Evolutionary conservation across 768 basidiomycete genomes (phyloP).

Genomic region (Suillus subalutaceus): DNA sequence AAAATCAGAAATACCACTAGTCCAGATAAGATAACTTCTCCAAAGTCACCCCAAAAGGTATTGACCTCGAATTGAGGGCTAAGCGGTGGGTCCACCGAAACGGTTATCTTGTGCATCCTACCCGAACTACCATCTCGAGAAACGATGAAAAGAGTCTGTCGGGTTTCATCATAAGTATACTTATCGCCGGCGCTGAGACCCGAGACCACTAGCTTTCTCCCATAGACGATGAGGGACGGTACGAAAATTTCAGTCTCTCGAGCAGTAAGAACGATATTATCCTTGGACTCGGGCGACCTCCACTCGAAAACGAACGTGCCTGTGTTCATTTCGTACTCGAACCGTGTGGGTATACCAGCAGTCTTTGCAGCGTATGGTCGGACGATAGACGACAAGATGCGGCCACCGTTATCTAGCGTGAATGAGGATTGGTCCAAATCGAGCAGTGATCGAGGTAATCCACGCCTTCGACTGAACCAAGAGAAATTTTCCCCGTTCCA

Average conservation of each 20-base stretch:
- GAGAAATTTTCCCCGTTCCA: slow-evolving; percentile 99
- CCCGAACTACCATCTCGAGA: slow-evolving; percentile 45
- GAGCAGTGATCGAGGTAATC: slow-evolving; percentile 55
- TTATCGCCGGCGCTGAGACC: slow-evolving; percentile 55
- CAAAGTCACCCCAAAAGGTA: slow-evolving; percentile 66
- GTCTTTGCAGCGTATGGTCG: slow-evolving; percentile 92
- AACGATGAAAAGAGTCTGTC: slow-evolving; percentile 78
- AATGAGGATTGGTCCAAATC: slow-evolving; percentile 61
- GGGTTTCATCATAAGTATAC: slow-evolving; percentile 60
- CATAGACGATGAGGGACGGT: slow-evolving; percentile 62
- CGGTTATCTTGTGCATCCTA: slow-evolving; percentile 49
- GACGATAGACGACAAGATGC: slow-evolving; percentile 78
- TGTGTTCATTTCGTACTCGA: slow-evolving; percentile 78
- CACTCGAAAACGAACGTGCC: slow-evolving; percentile 70
- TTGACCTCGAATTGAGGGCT: slow-evolving; percentile 57
- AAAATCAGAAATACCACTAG: slow-evolving; percentile 35
- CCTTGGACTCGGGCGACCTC: slow-evolving; percentile 38
- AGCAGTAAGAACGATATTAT: slow-evolving; percentile 38
- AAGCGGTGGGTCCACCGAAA: slow-evolving; percentile 59
- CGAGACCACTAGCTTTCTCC: slow-evolving; percentile 57
- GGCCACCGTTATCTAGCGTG: slow-evolving; percentile 81
- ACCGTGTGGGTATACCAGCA: slow-evolving; percentile 77
- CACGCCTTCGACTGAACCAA: slow-evolving; percentile 77
- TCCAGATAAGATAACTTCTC: slow-evolving; percentile 33
- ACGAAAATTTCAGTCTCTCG: slow-evolving; percentile 84